Base-by-base conservation (phyloP, 441 rosid species). In the Kokia cookei region DNA sequence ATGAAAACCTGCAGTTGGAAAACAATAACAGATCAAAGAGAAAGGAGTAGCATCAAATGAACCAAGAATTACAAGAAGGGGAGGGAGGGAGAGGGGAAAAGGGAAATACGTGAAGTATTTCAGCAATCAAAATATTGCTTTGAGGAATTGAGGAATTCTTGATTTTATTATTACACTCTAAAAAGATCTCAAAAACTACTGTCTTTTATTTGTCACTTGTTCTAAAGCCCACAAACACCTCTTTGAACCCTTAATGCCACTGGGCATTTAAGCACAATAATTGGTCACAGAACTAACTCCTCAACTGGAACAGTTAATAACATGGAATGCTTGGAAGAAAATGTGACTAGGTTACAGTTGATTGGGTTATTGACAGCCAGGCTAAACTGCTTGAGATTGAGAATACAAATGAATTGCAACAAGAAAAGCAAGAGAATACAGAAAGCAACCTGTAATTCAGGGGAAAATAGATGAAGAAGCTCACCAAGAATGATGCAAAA, bases 401-500 rank as follows among this genome's bases (percentile, higher is more conserved):
- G 61, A 22, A 71, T 67, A 67, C 65, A 70, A 42, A 50, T 12
- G 66, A 22, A 35, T 51, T 24, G 11, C 47, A 27, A 37, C 58
- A 45, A 73, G 58, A 65, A 71, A 72, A 74, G 61, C 12, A 40
- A 32, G 40, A 51, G 47, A 67, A 61, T 19, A 10, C 12, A 10
- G 43, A 48, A 55, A 11, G 55, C 15, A 66, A 2, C 32, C 10
- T 12, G 47, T n/a, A 45, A 65, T 50, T 37, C 50, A 24, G 64
- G 51, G 27, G 48, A 26, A 47, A 50, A 22, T 48, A 47, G 35
- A 66, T 40, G 71, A 50, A 53, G 50, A 7, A 62, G 76, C 92
- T 83, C 81, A 91, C 99, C 98, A 96, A 80, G 89, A 96, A 94
- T 65, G 99, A 96, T 77, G 98, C 98, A 88, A 96, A 96, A 90